Base-by-base conservation (phyloP, 2,329 filamentous ascomycete genomes). In the Scytalidium lignicola region DNA sequence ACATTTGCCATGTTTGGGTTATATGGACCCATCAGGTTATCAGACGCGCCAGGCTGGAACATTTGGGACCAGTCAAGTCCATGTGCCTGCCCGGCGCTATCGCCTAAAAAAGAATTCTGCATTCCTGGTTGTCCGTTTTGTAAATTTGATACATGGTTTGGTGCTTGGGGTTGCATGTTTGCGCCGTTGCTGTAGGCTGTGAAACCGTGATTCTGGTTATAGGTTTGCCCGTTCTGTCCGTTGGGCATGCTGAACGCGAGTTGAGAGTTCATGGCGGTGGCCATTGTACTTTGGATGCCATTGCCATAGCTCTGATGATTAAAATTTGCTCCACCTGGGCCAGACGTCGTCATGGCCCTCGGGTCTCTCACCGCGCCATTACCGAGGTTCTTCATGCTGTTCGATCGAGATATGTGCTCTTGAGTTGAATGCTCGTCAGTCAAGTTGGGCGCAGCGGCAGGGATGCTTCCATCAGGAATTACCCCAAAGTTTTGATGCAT, bases 11-110 rank as follows among this genome's bases (percentile, higher is more conserved):
- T 74, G 75, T 84, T 84, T 76, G 83, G 44, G 40, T 54, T 55
- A 46, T 59, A 62, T 20, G 48, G 49, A 43, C 74, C 79, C 74
- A 79, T 78, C 70, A 80, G 83, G 69, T 76, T 74, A 70, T 82
- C 74, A 70, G 85, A 80, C 72, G 80, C 76, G 78, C 82, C 83
- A 73, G 83, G 70, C 73, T 84, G 85, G 74, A 88, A 88, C 82
- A 90, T 86, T 67, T 85, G 79, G 64, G 84, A 79, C 86, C 86
- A 90, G 72, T 89, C 85, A 73, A 86, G 73, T 73, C 77, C 70
- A 66, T 79, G 75, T 70, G 83, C 80, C 68, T 77, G 76, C 69
- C 76, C 71, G 48, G 50, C 53, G 70, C 77, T 78, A 59, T 79
- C 78, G 65, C 67, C 69, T 37, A 73, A 74, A 63, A 73, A 75